Base-by-base conservation (phyloP, 805 yeast species). In the Candida sithepensis region DNA sequence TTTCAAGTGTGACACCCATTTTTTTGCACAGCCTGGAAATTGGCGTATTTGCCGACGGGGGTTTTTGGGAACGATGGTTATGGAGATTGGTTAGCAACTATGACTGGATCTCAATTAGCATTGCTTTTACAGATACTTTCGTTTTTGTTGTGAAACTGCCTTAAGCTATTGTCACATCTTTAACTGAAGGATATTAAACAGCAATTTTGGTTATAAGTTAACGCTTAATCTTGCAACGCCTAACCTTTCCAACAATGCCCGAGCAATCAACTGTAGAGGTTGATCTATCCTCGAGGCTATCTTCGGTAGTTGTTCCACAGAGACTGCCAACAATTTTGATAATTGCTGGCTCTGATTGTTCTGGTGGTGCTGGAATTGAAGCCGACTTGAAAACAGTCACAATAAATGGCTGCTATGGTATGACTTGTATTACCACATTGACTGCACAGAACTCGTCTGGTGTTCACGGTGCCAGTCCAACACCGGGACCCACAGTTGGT, bases 321-420 rank as follows among this genome's bases (percentile, higher is more conserved):
- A 19, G 18, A 7, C 36, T 73, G 21, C 71, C 73, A 2, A 67
- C 70, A 1, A 79, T 77, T 1, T 57, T 77, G 47, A 71, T 78
- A 0, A 68, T 77, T 40, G 89, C 90, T 2, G 96, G 96, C 0
- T 84, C 92, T 0, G 97, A 89, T 62, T 78, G 83, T 38, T 84
- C 94, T 3, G 97, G 96, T 3, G 96, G 96, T 7, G 96, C 97
- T 1, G 97, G 97, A 2, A 82, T 89, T 41, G 96, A 89, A 63
- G 96, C 96, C 0, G 97, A 89, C 63, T 61, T 89, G 38, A 89
- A 89, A 66, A 82, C 96, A 1, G 78, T 89, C 46, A 74, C 86
- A 2, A 87, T 85, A 1, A 88, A 86, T 59, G 78, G 79, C n/a
- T 88, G 88, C 41, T 89, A 83, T 60, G 96, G 85, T 0, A 66